A percentile compares a stretch with the other conserved stretches of the same genome.
Evolutionary conservation across 108 stramenopile species (phyloP).

Genomic region (Nannochloropsis salina): DNA sequence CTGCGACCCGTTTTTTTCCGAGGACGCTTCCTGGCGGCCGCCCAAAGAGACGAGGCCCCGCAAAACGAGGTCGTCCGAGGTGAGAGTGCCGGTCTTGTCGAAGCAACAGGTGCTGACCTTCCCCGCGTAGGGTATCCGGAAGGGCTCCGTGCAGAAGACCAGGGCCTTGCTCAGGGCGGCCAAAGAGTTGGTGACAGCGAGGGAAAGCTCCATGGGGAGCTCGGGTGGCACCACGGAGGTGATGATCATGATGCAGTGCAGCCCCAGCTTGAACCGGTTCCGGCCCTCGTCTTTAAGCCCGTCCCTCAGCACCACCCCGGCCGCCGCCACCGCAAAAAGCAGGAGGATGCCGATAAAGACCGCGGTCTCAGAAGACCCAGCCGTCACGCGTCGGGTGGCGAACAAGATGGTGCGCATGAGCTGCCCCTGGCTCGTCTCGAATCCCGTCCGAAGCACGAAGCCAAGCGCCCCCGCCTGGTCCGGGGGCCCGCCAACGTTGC

Average conservation of each 20-base stretch:
- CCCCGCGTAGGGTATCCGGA: conserved; percentile 88
- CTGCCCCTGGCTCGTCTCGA: conserved; percentile 83
- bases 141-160: conserved; percentile 92
- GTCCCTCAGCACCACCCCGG: conserved; percentile 69
- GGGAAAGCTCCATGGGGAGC: conserved; percentile 88
- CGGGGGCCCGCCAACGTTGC: conserved; percentile 63
- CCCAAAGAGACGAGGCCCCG: conserved; percentile 59
- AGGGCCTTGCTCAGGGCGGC: conserved; percentile 64
- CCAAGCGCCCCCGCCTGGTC: conserved; percentile 66
- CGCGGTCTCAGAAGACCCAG: conserved; percentile 76
- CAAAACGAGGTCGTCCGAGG: conserved; percentile 79
- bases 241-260: conserved; percentile 89
- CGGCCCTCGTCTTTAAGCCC: conserved; percentile 69
- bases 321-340: conserved; percentile 72
- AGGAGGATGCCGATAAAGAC: conserved; percentile 76
- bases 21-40: not conserved
- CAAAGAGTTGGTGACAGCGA: conserved; percentile 89
- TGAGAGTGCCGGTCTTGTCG: conserved; percentile 96
- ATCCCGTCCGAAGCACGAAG: conserved; percentile 85
- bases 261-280: conserved; percentile 77
- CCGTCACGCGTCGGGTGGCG: conserved; percentile 58
- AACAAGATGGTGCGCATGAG: conserved; percentile 90
- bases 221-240: conserved; percentile 93
- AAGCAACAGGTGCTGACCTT: conserved; percentile 74
- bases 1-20: not conserved